Percentiles rank a stretch among this genome's conserved stretches.
Evolutionary conservation across 1,139 yeast genomes (phyloP).

Genomic region (Pichia kudriavzevii): DNA sequence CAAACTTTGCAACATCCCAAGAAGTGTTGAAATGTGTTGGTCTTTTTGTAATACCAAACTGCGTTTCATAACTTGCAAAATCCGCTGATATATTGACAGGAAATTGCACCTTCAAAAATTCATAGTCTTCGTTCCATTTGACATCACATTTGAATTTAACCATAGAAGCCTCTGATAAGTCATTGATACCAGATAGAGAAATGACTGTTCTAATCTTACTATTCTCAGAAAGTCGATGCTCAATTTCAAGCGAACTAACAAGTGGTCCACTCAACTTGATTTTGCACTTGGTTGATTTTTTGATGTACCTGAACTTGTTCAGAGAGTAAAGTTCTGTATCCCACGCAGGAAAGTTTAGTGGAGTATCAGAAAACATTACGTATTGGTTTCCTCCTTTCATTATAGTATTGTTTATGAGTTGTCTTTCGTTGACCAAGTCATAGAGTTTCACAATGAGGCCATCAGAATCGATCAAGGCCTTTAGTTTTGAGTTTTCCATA

Average conservation of each 20-base stretch:
- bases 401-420: conserved; percentile 52
- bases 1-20: conserved; percentile 96
- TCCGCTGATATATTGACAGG: conserved; percentile 79
- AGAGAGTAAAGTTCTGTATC: conserved; percentile 87
- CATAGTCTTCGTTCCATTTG: conserved; percentile 81
- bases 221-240: conserved; percentile 46
- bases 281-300: conserved; percentile 37
- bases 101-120: conserved; percentile 89
- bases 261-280: conserved; percentile 50
- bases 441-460: conserved; percentile 66
- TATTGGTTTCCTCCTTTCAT: conserved; percentile 67
- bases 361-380: conserved; percentile 80
- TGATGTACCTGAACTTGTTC: conserved; percentile 53
- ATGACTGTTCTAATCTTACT: conserved; percentile 63
- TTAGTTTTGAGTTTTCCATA: conserved; percentile 54
- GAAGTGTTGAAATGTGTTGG: conserved; percentile 92
- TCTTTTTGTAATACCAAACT: conserved; percentile 81
- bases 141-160: conserved; percentile 59
- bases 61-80: conserved; percentile 82
- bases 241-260: conserved; percentile 54
- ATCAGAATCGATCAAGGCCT: conserved; percentile 46
- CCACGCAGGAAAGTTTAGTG: conserved; percentile 92
- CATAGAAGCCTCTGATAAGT: conserved; percentile 26
- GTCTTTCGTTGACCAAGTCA: conserved; percentile 56
- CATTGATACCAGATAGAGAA: conserved; percentile 53